A percentile compares a stretch with the other conserved stretches of the same genome.
These are phyloP conservation scores for Cryphonectria radicalis DNA, from an alignment of 2,329 filamentous ascomycete genomes.

Conservation along the genomic window DNA sequence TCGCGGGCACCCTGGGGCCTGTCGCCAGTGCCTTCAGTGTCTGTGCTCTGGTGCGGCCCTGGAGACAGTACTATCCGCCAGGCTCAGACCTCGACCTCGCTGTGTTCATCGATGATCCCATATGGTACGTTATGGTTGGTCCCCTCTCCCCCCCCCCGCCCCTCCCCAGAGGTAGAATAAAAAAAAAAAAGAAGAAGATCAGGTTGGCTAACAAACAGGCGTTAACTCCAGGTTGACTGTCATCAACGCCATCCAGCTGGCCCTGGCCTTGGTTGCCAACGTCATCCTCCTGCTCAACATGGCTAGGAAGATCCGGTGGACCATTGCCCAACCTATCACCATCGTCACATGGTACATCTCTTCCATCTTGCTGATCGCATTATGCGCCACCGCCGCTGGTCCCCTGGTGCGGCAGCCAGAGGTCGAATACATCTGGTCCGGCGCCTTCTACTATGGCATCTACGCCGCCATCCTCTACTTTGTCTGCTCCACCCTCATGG, in stretches of 20 bases:
- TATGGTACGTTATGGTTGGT: slow-evolving; percentile 57
- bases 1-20: slow-evolving; percentile 83
- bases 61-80: slow-evolving; percentile 65
- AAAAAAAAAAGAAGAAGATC: no score
- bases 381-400: slow-evolving; percentile 68
- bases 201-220: not conserved
- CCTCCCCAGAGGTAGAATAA: no score
- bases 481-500: slow-evolving; percentile 74
- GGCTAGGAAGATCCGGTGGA: slow-evolving; percentile 77
- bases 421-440: slow-evolving; percentile 67
- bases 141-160: no score
- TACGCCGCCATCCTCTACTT: slow-evolving; percentile 82
- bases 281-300: slow-evolving; percentile 86
- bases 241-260: slow-evolving; percentile 79
- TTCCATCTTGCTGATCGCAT: slow-evolving; percentile 67
- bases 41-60: slow-evolving; percentile 79
- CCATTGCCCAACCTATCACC: slow-evolving; percentile 79
- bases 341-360: slow-evolving; percentile 79
- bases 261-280: slow-evolving; percentile 77
- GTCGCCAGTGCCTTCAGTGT: slow-evolving; percentile 88
- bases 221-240: slow-evolving; percentile 62
- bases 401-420: slow-evolving; percentile 49
- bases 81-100: slow-evolving; percentile 54
- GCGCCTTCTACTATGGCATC: slow-evolving; percentile 86
- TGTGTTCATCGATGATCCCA: slow-evolving; percentile 65